Evolutionary conservation across 768 basidiomycete genomes (phyloP), one percentile per base, ranked within the genome.

Genomic region (Lentinula detonsa): DNA sequence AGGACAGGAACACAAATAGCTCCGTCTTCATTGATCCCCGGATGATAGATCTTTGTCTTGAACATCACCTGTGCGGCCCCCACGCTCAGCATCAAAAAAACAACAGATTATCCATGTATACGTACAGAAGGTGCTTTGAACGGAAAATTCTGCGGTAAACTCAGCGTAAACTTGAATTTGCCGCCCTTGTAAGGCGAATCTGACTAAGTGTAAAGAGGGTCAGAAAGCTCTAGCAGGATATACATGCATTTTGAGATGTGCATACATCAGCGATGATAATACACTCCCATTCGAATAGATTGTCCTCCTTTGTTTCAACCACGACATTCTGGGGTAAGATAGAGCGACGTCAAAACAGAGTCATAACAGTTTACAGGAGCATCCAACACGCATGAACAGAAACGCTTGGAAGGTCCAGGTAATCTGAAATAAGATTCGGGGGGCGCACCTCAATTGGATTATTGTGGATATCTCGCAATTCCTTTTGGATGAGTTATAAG

Each of bases 21-120:
- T 37, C 92, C 92, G 69, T 94, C 91, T 60, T 93, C 92, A 64
- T 94, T 92, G 71, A 94, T 90, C 40, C 93, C 92, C 31, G 92
- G 92, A 72, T 94, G 92, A 70, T 94, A 94, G 50, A 94, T 88
- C 80, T 86, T 93, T 59, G 92, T 94, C 43, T 78, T 84, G 72
- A 94, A 93, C 40, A 83, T 85, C 45, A 94, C 90, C 91, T 93
- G 68, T 66, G 6, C 16, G 1, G 13, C 7, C 3, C 10, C 21
- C 16, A 9, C 37, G 23, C 7, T 53, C 15, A 21, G 3, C 11
- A 15, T 21, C 37, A 37, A 10, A 39, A 33, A 18, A 35, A 15
- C 37, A 11, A 31, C 37, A 23, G 7, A n/a, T 9, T 11, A 1
- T n/a, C 23, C 4, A 33, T 53, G n/a, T n/a, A 40, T 16, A 45